A percentile compares a stretch with the other conserved stretches of the same genome.
Conservation (phyloP, 1,139 yeast species). For the Candida pseudoviswanathii region DNA sequence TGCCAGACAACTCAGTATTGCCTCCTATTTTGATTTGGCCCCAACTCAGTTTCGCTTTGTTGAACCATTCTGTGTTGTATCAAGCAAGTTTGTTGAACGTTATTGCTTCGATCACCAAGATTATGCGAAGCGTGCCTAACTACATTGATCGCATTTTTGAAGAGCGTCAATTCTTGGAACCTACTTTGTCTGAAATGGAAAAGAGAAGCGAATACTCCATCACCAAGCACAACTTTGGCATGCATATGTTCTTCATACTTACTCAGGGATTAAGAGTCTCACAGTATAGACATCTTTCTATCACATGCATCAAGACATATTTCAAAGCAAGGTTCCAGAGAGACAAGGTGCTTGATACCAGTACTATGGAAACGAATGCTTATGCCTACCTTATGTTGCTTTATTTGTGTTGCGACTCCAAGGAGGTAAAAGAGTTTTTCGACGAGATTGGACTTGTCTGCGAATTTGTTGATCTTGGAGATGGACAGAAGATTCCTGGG, state of each 20-base stretch:
- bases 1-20: constrained; percentile 55
- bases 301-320: constrained; percentile 51
- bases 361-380: constrained; percentile 20
- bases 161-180: constrained; percentile 42
- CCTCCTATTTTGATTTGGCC: constrained; percentile 71
- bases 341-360: constrained; percentile 9
- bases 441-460: constrained; percentile 46
- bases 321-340: constrained; percentile 46
- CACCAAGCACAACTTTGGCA: constrained; percentile 53
- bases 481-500: constrained; percentile 47
- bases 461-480: constrained; percentile 29
- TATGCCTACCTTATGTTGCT: constrained; percentile 56
- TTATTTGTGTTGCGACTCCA: constrained; percentile 52
- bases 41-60: constrained; percentile 39
- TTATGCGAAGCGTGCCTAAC: constrained; percentile 25
- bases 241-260: constrained; percentile 52
- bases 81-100: constrained; percentile 57
- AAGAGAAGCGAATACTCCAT: constrained; percentile 42
- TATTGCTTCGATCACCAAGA: constrained; percentile 29
- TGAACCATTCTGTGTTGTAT: constrained; percentile 42
- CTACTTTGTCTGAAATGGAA: constrained; percentile 50
- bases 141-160: constrained; percentile 37
- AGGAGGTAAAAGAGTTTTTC: constrained; percentile 48
- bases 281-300: constrained; percentile 58
- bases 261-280: constrained; percentile 68